A percentile compares a stretch with the other conserved stretches of the same genome.
Evolutionary conservation across 192 early-diverging fungal genomes (phyloP).

Genomic region (Dissophora globulifera): DNA sequence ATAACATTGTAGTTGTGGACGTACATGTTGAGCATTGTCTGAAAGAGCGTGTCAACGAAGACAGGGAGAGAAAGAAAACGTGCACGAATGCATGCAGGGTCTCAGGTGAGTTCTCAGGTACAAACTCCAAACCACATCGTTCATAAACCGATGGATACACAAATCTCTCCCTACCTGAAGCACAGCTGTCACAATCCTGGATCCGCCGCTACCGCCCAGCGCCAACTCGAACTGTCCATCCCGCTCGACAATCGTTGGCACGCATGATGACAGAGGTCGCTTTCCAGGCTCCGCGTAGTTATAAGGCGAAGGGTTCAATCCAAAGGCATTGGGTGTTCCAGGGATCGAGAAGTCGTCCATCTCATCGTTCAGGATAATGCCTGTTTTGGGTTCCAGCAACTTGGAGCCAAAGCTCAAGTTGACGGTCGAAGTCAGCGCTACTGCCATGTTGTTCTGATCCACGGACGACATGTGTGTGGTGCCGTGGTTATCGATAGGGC

Average conservation of each 20-base stretch:
- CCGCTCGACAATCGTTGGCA: slow-evolving; percentile 72
- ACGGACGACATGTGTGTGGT: slow-evolving; percentile 92
- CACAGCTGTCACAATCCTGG: slow-evolving; percentile 81
- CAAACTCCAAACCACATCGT: too few relatives aligned
- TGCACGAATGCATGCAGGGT: too few relatives aligned
- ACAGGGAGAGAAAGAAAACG: neutral
- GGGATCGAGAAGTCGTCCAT: slow-evolving; percentile 96
- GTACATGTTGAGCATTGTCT: slow-evolving; percentile 79
- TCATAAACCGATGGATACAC: too few relatives aligned
- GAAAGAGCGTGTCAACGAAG: neutral
- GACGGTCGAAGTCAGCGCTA: slow-evolving; percentile 88
- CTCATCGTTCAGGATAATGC: slow-evolving; percentile 93
- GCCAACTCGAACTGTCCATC: slow-evolving; percentile 77
- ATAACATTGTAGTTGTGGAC: slow-evolving; percentile 75
- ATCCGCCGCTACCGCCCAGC: slow-evolving; percentile 89
- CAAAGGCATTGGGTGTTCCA: slow-evolving; percentile 77
- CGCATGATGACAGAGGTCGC: slow-evolving; percentile 79
- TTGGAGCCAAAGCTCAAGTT: slow-evolving; percentile 92
- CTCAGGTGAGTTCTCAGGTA: too few relatives aligned
- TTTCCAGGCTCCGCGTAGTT: slow-evolving; percentile 88
- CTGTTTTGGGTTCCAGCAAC: slow-evolving; percentile 86
- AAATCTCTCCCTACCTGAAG: too few relatives aligned
- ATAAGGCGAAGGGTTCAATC: slow-evolving; percentile 83
- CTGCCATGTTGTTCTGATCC: slow-evolving; percentile 76
- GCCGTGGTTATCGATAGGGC: slow-evolving; percentile 82